phyloP scores from a whole-genome alignment of 192 early-diverging fungal genomes.

The Diversispora eburnea region DNA sequence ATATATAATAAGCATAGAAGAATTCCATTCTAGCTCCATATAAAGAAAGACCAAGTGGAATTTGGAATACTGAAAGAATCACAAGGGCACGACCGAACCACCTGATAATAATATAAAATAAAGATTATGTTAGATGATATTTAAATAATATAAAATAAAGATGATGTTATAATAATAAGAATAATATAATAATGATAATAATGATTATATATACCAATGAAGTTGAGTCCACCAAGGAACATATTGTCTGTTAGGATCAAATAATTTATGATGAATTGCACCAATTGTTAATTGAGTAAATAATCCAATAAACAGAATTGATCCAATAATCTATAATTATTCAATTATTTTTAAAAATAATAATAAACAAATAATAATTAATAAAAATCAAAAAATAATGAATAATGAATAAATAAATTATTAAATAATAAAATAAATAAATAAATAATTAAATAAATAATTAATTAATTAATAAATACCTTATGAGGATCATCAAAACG shows the following conservation, averaged over 20 bases:
- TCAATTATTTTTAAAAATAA: too few species aligned
- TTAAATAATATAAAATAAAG: not conserved
- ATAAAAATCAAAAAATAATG: too few species aligned
- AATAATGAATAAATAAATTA: not conserved
- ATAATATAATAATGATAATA: too few species aligned
- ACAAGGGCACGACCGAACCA: constrained; percentile 12
- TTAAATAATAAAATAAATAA: not conserved
- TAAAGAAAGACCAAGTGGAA: not conserved
- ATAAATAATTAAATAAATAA: not conserved
- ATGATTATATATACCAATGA: not conserved
- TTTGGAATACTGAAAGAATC: not conserved
- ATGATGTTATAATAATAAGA: too few species aligned
- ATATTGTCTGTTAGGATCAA: not conserved
- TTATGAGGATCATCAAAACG: not conserved
- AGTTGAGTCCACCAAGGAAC: constrained; percentile 12
- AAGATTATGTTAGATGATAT: not conserved
- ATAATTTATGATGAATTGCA: constrained; percentile 12
- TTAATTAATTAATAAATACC: not conserved
- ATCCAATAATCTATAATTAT: not conserved
- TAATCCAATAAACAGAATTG: not conserved
- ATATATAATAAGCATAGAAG: not conserved
- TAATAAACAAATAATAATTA: too few species aligned
- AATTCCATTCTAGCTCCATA: not conserved
- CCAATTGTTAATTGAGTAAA: constrained; percentile 2
- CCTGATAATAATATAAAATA: constrained; percentile 12